A percentile compares a stretch with the other conserved stretches of the same genome.
These are phyloP conservation scores for Iris pallida DNA, from an alignment of 116 monocot species.

Conservation along the genomic window DNA sequence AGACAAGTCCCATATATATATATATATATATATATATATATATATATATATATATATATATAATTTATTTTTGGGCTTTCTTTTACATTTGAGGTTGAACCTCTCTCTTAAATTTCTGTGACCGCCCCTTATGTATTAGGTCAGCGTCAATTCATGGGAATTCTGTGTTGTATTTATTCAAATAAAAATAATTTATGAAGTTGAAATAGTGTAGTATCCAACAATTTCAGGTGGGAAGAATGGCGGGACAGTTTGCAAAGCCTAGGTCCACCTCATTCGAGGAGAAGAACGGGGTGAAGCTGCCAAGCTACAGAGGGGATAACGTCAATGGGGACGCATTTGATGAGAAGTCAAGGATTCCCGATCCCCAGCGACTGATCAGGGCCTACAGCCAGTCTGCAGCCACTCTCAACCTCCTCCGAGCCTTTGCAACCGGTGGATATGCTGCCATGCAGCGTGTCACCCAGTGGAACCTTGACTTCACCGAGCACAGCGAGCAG, in stretches of 20 bases:
- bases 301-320: constrained; percentile 38
- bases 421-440: constrained; percentile 35
- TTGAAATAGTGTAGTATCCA: too few relatives aligned
- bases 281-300: constrained; percentile 33
- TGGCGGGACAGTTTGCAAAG: constrained; percentile 43
- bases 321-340: constrained; percentile 31
- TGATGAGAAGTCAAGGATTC: constrained; percentile 22
- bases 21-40: too few relatives aligned
- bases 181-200: too few relatives aligned
- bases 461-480: constrained; percentile 38
- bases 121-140: too few relatives aligned
- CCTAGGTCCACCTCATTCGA: constrained; percentile 30
- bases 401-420: constrained; percentile 35
- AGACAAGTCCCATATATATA: too few relatives aligned
- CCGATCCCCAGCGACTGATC: constrained; percentile 32
- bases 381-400: constrained; percentile 33
- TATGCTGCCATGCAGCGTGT: constrained; percentile 41
- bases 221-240: constrained; percentile 26
- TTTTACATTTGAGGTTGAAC: too few relatives aligned
- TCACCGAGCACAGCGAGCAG: constrained; percentile 35
- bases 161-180: too few relatives aligned
- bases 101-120: too few relatives aligned
- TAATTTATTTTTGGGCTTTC: too few relatives aligned
- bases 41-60: too few relatives aligned
- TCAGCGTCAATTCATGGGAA: too few relatives aligned